These are phyloP conservation scores for Pythium periplocum DNA, from an alignment of 352 stramenopile species.

Conservation along the genomic window DNA sequence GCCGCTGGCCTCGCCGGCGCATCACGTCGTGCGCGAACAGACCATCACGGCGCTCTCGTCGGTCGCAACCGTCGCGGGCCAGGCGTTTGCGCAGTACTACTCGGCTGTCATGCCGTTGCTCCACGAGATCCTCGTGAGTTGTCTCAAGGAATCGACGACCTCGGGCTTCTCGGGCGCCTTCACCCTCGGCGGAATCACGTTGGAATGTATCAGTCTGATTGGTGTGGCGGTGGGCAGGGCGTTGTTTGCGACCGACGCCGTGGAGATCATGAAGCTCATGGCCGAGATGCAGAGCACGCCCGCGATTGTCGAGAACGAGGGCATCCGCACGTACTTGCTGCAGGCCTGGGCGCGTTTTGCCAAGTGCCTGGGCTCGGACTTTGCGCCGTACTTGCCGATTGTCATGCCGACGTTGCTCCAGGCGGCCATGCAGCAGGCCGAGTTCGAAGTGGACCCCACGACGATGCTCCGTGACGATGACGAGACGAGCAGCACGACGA, in stretches of 20 bases:
- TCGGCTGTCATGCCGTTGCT: slow-evolving; percentile 64
- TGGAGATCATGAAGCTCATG: slow-evolving; percentile 82
- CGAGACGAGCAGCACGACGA: slow-evolving; percentile 29
- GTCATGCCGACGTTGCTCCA: slow-evolving; percentile 81
- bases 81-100: slow-evolving; percentile 73
- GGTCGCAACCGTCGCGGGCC: slow-evolving; percentile 57
- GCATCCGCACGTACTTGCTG: slow-evolving; percentile 77
- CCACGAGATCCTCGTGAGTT: slow-evolving; percentile 60
- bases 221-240: slow-evolving; percentile 70
- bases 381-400: slow-evolving; percentile 70
- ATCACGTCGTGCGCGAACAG: slow-evolving; percentile 72
- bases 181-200: slow-evolving; percentile 78
- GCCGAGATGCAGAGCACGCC: slow-evolving; percentile 81
- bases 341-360: slow-evolving; percentile 77
- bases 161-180: slow-evolving; percentile 40
- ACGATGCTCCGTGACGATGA: slow-evolving; percentile 56
- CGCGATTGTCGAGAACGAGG: slow-evolving; percentile 73
- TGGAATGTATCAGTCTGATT: slow-evolving; percentile 82
- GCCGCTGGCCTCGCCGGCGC: slow-evolving; percentile 10
- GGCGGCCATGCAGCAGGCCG: slow-evolving; percentile 71
- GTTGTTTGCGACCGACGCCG: slow-evolving; percentile 59
- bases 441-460: slow-evolving; percentile 75
- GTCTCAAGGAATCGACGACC: slow-evolving; percentile 50
- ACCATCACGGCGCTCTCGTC: slow-evolving; percentile 79
- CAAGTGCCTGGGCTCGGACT: slow-evolving; percentile 70